Base-by-base conservation (phyloP, 2,329 filamentous ascomycete species). In the Purpureocillium lavendulum region DNA sequence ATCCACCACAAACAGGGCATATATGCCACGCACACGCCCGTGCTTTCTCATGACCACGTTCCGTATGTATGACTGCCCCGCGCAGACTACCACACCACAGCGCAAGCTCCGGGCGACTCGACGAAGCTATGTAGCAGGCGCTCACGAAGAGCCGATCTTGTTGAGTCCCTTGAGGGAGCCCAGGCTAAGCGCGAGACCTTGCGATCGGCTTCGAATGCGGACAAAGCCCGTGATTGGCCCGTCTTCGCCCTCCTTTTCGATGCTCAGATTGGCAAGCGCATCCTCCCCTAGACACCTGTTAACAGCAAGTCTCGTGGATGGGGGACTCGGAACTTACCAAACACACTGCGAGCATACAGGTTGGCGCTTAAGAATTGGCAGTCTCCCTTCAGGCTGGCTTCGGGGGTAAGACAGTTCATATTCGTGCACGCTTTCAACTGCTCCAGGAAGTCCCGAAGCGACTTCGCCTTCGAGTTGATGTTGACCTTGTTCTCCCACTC, bases 401-500 rank as follows among this genome's bases (percentile, higher is more conserved):
- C 92, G 3, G 92, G 92, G 7, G 92, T 98, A 55, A 98, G 68
- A 62, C 92, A 98, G 61, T 82, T 92, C 92, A 98, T 98, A 65
- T 98, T 97, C 39, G 92, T 98, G 61, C 85, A 90, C 45, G 88
- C 87, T 92, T 97, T 97, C 44, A 98, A 71, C 60, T 94, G 84
- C 51, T 87, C 83, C 48, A 98, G 69, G 77, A 98, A 98, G 15
- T 94, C 87, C 36, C 90, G 80, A 45, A 98, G 72, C 21, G 79
- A 84, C 70, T 90, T 94, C 50, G 87, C 87, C 73, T 96, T 97
- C 48, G 87, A 94, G 67, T 96, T 96, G 69, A 98, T 97, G 69
- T 98, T 98, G 64, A 98, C 90, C 77, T 98, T 98, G 70, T 98
- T 98, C 73, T 98, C 92, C 92, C 92, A 98, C 61, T 98, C 92